Conservation (phyloP, 2,329 filamentous ascomycete genomes). For the Mycosphaerelloides madeirae region DNA sequence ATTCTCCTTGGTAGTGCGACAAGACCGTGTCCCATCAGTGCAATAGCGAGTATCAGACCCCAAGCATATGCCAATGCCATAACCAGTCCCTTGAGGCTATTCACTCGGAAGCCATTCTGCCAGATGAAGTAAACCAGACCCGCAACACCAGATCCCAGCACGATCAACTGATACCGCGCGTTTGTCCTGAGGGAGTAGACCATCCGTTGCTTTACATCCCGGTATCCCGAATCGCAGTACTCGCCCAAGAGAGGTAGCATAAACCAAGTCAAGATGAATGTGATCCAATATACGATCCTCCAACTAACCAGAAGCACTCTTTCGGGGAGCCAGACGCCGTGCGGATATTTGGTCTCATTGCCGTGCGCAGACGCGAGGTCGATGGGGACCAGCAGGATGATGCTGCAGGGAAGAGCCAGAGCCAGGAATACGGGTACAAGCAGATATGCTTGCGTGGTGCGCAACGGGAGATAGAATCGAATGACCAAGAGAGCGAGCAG, state of each 20-base stretch:
- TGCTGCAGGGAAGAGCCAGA: slow-evolving; percentile 85
- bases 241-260: slow-evolving; percentile 90
- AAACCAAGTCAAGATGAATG: slow-evolving; percentile 92
- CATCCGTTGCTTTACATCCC: slow-evolving; percentile 74
- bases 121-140: slow-evolving; percentile 81
- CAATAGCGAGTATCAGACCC: slow-evolving; percentile 87
- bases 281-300: slow-evolving; percentile 96
- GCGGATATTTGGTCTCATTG: slow-evolving; percentile 36
- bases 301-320: slow-evolving; percentile 78
- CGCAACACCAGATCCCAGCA: slow-evolving; percentile 64
- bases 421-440: slow-evolving; percentile 91
- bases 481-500: slow-evolving; percentile 75
- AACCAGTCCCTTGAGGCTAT: slow-evolving; percentile 72
- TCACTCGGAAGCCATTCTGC: slow-evolving; percentile 66
- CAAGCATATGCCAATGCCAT: slow-evolving; percentile 96
- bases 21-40: slow-evolving; percentile 94
- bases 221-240: slow-evolving; percentile 90
- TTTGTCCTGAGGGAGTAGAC: slow-evolving; percentile 83
- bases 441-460: slow-evolving; percentile 84
- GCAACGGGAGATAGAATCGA: slow-evolving; percentile 83
- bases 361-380: slow-evolving; percentile 78
- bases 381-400: slow-evolving; percentile 88
- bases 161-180: slow-evolving; percentile 79
- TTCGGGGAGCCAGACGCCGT: slow-evolving; percentile 83
- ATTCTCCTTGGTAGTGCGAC: slow-evolving; percentile 83